Base-by-base conservation (phyloP, 1,284 basidiomycete species). In the Athelia psychrophila region DNA sequence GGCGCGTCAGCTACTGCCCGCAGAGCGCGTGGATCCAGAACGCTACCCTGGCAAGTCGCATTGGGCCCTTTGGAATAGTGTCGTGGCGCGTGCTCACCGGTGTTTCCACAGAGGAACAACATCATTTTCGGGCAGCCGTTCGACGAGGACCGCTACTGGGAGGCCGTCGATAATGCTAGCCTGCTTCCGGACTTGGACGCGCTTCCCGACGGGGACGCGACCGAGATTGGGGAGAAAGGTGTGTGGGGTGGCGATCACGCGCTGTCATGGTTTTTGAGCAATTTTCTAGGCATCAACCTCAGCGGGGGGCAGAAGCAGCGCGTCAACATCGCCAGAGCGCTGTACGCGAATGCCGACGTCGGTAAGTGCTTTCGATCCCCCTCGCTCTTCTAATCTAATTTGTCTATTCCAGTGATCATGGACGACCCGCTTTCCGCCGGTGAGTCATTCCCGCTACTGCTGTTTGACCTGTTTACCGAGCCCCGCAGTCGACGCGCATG, bases 211-310 rank as follows among this genome's bases (percentile, higher is more conserved):
- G 91, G 91, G 3, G 92, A 96, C 62, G 63, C 87, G 56, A 96
- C 94, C 0, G 91, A 93, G 65, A 93, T 96, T 48, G 93, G 93
- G 16, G 93, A 95, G 69, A 91, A 86, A 71, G 85, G 84, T 36
- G 80, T 84, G 57, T 30, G 27, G n/a, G 83, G 81, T 58, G 59
- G 5, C 13, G 27, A 5, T 5, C 27, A 6, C 27, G 27, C 27
- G 6, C 5, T 30, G 27, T 6, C 13, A 30, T 30, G 27, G 13
- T 13, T 30, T 30, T 13, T 30, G 6, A 30, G 5, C 13, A 13
- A 13, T 13, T 13, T 13, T 5, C 27, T 30, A 30, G 27, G 27
- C 27, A 30, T 30, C 27, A 30, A 30, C 13, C 13, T 70, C 47
- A 70, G 68, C 50, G 81, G 58, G 44, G 81, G 81, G 10, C 77